Conservation (phyloP, 257 asterid genomes). For the Euphrasia confusa region DNA sequence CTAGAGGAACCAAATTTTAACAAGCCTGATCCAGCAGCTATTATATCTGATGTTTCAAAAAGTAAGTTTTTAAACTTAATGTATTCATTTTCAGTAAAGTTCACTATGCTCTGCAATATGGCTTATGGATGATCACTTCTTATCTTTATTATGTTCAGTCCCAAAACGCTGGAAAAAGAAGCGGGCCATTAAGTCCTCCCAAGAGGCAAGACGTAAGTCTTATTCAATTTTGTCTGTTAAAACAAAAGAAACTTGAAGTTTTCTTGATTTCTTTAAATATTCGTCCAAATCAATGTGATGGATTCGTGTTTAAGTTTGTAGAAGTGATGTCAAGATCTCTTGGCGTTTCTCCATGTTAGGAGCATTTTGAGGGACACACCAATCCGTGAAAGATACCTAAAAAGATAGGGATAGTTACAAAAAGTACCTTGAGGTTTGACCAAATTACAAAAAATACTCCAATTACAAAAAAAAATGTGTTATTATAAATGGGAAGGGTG, state of each 20-base stretch:
- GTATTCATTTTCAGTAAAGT: conserved; percentile 15
- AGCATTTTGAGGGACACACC: neutral
- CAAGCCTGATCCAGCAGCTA: conserved; percentile 69
- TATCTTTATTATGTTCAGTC: conserved; percentile 68
- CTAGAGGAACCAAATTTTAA: conserved; percentile 74
- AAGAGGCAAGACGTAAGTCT: conserved; percentile 74
- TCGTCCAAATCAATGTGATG: conserved; percentile 16
- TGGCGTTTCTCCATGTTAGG: conserved; percentile 12
- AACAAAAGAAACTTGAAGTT: neutral
- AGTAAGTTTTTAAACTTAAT: conserved; percentile 46
- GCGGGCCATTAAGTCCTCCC: conserved; percentile 66
- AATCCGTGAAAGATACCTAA: neutral
- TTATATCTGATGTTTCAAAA: conserved; percentile 53
- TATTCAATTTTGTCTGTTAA: conserved; percentile 26
- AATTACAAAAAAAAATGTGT: neutral
- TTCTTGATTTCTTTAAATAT: neutral
- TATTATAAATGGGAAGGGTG: neutral
- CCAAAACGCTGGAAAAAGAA: conserved; percentile 75
- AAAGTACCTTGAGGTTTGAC: neutral
- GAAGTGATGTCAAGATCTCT: conserved; percentile 2
- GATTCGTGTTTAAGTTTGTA: neutral
- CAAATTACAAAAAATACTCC: neutral
- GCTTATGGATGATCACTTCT: conserved; percentile 33
- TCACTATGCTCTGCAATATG: conserved; percentile 1
- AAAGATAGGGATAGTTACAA: neutral